Percentiles rank a stretch among this genome's conserved stretches.
phyloP scores from a whole-genome alignment of 1,284 basidiomycete species.

The Meira nashicola region DNA sequence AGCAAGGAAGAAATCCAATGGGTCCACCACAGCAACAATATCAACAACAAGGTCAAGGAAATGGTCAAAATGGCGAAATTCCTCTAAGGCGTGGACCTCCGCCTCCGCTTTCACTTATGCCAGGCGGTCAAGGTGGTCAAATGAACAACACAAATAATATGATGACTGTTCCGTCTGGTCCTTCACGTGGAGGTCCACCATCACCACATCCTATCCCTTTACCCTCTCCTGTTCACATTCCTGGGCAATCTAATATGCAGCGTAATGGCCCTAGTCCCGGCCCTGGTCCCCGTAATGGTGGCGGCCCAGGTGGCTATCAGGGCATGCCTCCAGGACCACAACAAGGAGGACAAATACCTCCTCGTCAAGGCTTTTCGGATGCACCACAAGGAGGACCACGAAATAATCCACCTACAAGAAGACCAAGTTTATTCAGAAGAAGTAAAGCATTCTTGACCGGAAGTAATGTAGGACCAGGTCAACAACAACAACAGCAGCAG shows the following conservation, averaged over 20 bases:
- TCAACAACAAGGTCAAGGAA: not conserved
- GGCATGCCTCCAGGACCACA: not conserved
- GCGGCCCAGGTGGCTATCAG: not conserved
- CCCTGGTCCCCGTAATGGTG: not conserved
- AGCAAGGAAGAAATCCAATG: not conserved
- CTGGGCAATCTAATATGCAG: not conserved
- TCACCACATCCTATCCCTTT: not conserved
- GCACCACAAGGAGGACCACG: not conserved
- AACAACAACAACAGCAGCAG: not conserved
- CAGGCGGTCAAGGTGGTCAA: not conserved
- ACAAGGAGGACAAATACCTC: not conserved
- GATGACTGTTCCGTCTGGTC: too few species aligned
- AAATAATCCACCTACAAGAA: not conserved
- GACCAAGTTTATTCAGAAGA: slow-evolving; percentile 32
- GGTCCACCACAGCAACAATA: not conserved
- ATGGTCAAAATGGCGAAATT: not conserved
- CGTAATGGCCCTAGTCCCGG: not conserved
- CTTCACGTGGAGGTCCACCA: not conserved
- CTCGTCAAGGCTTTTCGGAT: slow-evolving; percentile 8
- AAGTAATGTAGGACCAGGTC: not conserved
- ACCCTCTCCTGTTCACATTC: not conserved
- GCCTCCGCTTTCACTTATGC: not conserved
- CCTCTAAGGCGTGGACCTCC: not conserved
- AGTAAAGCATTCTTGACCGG: slow-evolving; percentile 38
- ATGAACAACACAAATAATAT: too few species aligned